Evolutionary conservation across 1,139 yeast species (phyloP), one percentile per base, ranked within the genome.

Genomic region (Trichomonascaceae sp.): DNA sequence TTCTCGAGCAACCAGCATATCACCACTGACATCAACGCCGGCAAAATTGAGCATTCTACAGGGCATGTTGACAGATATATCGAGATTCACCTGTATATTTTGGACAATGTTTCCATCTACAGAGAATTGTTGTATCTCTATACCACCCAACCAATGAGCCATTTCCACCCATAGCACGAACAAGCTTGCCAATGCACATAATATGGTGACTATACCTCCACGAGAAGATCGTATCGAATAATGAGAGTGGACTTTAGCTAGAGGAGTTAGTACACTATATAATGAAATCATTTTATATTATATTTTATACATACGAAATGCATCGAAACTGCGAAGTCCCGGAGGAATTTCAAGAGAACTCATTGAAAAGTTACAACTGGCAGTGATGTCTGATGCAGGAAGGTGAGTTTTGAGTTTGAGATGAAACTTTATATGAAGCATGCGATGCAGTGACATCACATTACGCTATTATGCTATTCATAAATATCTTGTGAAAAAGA

Each of bases 121-220:
- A 1, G 78, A 73, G 68, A 88, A 93, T 63, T 85, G 87, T 60
- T 85, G 87, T 62, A 84, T 90, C 17, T 87, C 81, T 59, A 79
- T 80, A 2, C 97, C 98, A 46, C 95, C 96, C 56, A 91, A 74
- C 67, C 78, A 88, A 8, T 87, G 86, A 8, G 97, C 96, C 48
- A 90, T 71, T 67, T 90, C 95, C n/a, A 87, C 80, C 89, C 96
- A 90, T 13, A 87, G 69, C 47, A 91, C 74, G 64, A 89, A 81
- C 15, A 89, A 64, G 24, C 85, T 80, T 53, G 82, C 76, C 27
- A 86, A 62, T 20, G 78, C 75, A 10, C 91, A 82, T 49, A 85
- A 52, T 2, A 89, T 61, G 0, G 96, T 84, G n/a, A 91, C 80
- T 22, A 81, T 66, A 2, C 95, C 93, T 30, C 96, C 96, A 58